Evolutionary conservation across 257 asterid species (phyloP), one percentile per base, ranked within the genome.

Genomic region (Rubia yunnanensis): DNA sequence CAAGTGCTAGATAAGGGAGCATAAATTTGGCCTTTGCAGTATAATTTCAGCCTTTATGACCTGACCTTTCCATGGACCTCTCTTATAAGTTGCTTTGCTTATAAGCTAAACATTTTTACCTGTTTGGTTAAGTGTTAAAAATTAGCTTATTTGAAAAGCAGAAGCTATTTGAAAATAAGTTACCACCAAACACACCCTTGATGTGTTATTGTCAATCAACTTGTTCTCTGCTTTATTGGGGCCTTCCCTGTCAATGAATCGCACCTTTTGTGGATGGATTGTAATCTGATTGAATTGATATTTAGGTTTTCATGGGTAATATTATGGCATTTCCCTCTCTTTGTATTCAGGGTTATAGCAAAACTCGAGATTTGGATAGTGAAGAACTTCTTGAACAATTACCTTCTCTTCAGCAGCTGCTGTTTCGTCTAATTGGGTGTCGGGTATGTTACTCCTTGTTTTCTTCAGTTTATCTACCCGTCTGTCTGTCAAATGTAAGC

Each of bases 361-460:
- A 75, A 88, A 90, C 95, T 71, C 83, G 90, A 77, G 99, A 90
- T 79, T 77, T 94, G 86, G 85, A 74, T 71, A 82, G 91, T 72
- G 96, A 88, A 70, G 95, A 88, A 70, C 92, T 90, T 69, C 73
- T 94, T 67, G 98, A 94, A 30, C 99, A 88, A 63, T 78, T 94
- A 79, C 97, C 99, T 65, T 82, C 96, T 72, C 73, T 94, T 82
- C 99, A 94, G 79, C 95, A 94, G 82, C 78, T 90, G 80, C 81
- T 90, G 31, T 80, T 82, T 74, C 99, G 98, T 70, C 95, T 94
- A 74, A 78, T 88, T 65, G 97, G 96, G 68, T 94, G 99, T 65
- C 96, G 94, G 97, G 99, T 91, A 84, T 24, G 54, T 60, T 49
- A 41, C 68, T 38, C 34, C 66, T 70, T 59, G 73, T 74, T n/a